These are phyloP conservation scores for Quercus glauca DNA, from an alignment of 306 rosid genomes.

Conservation along the genomic window DNA sequence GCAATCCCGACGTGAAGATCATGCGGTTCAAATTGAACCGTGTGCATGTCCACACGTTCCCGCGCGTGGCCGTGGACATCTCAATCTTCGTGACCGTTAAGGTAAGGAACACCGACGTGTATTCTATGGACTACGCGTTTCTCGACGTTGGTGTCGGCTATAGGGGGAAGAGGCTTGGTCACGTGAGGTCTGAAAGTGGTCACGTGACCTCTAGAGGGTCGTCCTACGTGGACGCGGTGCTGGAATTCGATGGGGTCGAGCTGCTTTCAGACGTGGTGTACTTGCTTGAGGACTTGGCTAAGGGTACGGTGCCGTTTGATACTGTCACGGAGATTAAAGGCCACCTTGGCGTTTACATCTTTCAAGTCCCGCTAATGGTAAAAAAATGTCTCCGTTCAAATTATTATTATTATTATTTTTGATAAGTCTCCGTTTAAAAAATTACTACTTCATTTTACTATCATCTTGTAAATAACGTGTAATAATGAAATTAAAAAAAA, in stretches of 20 bases:
- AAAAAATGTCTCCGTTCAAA: no score
- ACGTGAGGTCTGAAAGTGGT: conserved; percentile 48
- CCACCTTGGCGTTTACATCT: conserved; percentile 44
- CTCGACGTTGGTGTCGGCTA: conserved; percentile 64
- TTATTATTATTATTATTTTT: no score
- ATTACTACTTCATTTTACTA: no score
- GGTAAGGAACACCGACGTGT: conserved; percentile 55
- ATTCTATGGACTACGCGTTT: conserved; percentile 47
- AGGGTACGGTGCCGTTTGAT: conserved; percentile 58
- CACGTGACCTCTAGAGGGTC: conserved; percentile 64
- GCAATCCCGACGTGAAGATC: conserved; percentile 57
- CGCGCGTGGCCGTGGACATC: conserved; percentile 56
- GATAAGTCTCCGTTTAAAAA: no score
- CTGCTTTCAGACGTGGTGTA: conserved; percentile 59
- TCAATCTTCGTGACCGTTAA: conserved; percentile 46
- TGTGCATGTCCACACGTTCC: conserved; percentile 49
- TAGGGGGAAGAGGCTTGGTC: conserved; percentile 65
- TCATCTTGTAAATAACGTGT: no score
- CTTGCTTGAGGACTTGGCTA: conserved; percentile 64
- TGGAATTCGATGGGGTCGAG: conserved; percentile 50
- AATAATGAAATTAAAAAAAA: no score
- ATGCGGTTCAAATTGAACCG: conserved; percentile 45
- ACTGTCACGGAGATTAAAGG: conserved; percentile 49
- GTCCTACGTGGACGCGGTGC: conserved; percentile 67
- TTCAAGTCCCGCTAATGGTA: conserved; percentile 62